Evolutionary conservation across 2,329 filamentous ascomycete genomes (phyloP), one percentile per base, ranked within the genome.

Genomic region (Alternaria tenuissima): DNA sequence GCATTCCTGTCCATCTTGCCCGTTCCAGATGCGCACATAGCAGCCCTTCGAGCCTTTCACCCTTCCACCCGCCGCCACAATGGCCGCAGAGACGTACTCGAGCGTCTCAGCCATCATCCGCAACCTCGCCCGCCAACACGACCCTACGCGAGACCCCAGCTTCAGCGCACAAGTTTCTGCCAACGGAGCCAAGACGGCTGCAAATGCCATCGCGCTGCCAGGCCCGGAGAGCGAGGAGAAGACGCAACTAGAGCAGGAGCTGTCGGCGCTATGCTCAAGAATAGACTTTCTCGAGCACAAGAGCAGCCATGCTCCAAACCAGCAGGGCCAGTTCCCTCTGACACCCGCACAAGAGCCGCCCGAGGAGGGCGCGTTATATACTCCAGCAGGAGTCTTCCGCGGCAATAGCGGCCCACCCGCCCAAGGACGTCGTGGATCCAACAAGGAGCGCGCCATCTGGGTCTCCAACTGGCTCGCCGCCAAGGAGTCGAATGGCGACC

Each of bases 251-350:
- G 93, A 98, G 81, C 85, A 86, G 61, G 94, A 98, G 81, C 86
- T 99, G 59, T 87, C 90, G 52, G 90, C 91, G 57, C 86, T 98
- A 65, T 87, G 90, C 61, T 82, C 89, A 63, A 86, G 95, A 68
- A 88, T 98, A 68, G 91, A 93, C 66, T 88, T 89, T 66, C 87
- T 98, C 69, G 94, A 98, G 83, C 88, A 88, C 69, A 90, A 90
- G 80, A 90, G 91, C 66, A 91, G 91, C 66, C 87, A 86, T 73
- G 82, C 86, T 59, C 78, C 85, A 59, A 84, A 85, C 66, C 82
- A 85, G 64, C 84, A 85, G 53, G 61, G 61, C 80, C 80, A 57
- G 86, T 94, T 70, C 46, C 93, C 93, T 70, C 90, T 94, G 74
- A 95, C 92, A 9, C 92, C 93, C 48, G 70, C 70, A 16, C 93